Evolutionary conservation across 1,284 basidiomycete genomes (phyloP), one percentile per base, ranked within the genome.

Genomic region (Blastosporella zonata): DNA sequence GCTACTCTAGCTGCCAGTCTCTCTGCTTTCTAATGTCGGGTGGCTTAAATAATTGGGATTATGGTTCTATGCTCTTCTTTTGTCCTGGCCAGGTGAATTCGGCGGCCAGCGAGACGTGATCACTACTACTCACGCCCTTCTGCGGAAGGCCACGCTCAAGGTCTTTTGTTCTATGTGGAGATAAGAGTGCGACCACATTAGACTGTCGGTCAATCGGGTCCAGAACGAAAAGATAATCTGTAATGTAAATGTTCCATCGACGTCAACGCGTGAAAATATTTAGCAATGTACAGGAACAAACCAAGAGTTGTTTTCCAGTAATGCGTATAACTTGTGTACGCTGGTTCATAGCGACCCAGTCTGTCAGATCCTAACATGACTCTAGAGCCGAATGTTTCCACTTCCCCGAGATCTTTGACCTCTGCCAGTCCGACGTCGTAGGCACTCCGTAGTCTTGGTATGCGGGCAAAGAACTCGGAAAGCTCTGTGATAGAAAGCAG

Each of bases 181-280:
- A 67, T 15, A 93, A 77, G 10, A 94, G 68, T 17, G 81, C 77
- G 2, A 72, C 69, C 3, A 95, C 74, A 18, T 64, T 61, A 2
- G 75, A 72, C n/a, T 50, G 58, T 45, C 60, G 61, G 48, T 64
- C 58, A 18, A 67, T 60, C 8, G 77, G 67, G 50, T 82, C 74
- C 6, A 86, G 52, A 33, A 88, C 64, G 61, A 96, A 92, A 45
- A 97, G 88, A 62, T 97, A 97, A 70, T 97, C 92, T 92, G 52
- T 42, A 27, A 34, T 12, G 21, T 18, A 47, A 31, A 31, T 12
- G 8, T 31, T 31, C 29, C 7, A 3, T 31, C 7, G 21, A 36
- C 18, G 7, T 2, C 27, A 45, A 9, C 10, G 20, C 29, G 36
- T 13, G 31, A n/a, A 33, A 17, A 50, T 10, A 4, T 46, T 33